Conservation (phyloP, 2,329 filamentous ascomycete species). For the Nemania abortiva region DNA sequence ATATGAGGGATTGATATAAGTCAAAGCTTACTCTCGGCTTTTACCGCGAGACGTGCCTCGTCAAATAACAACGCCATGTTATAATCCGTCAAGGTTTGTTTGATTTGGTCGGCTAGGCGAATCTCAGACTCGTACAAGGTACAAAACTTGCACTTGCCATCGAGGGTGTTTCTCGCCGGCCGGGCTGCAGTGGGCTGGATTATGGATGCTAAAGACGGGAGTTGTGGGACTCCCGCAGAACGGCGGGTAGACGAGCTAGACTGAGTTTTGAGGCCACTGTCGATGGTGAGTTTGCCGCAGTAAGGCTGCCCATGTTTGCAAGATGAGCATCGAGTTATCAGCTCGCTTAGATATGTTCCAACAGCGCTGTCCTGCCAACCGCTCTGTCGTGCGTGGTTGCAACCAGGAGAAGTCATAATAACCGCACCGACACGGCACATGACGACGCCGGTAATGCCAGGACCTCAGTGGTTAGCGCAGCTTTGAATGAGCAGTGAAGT, state of each 20-base stretch:
- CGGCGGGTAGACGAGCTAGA: slow-evolving; percentile 29
- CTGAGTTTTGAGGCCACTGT: slow-evolving; percentile 19
- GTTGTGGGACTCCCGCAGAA: slow-evolving; percentile 27
- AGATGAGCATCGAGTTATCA: slow-evolving; percentile 39
- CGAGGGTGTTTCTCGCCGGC: slow-evolving; percentile 27
- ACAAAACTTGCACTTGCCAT: slow-evolving; percentile 44
- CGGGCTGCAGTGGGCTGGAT: slow-evolving; percentile 29
- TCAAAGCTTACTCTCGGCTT: slow-evolving; percentile 37
- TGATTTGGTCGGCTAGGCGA: slow-evolving; percentile 40
- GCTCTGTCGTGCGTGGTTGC: slow-evolving; percentile 42
- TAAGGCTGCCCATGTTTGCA: slow-evolving; percentile 33
- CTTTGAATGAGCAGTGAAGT: slow-evolving; percentile 10
- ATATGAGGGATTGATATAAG: background rate
- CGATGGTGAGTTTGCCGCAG: slow-evolving; percentile 39
- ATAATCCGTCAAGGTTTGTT: slow-evolving; percentile 41
- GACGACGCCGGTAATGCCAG: slow-evolving; percentile 11
- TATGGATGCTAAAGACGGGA: slow-evolving; percentile 36
- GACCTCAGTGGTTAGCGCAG: slow-evolving; percentile 10
- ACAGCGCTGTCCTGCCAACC: slow-evolving; percentile 40
- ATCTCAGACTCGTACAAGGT: slow-evolving; percentile 40
- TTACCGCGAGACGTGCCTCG: slow-evolving; percentile 33
- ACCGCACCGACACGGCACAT: slow-evolving; percentile 43
- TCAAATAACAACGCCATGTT: slow-evolving; percentile 42
- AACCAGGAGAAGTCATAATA: slow-evolving; percentile 38
- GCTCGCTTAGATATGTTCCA: slow-evolving; percentile 33